Percentiles rank a stretch among this genome's conserved stretches.
Evolutionary conservation across 129 eudicot species (phyloP).

Genomic region (Dittrichia graveolens): DNA sequence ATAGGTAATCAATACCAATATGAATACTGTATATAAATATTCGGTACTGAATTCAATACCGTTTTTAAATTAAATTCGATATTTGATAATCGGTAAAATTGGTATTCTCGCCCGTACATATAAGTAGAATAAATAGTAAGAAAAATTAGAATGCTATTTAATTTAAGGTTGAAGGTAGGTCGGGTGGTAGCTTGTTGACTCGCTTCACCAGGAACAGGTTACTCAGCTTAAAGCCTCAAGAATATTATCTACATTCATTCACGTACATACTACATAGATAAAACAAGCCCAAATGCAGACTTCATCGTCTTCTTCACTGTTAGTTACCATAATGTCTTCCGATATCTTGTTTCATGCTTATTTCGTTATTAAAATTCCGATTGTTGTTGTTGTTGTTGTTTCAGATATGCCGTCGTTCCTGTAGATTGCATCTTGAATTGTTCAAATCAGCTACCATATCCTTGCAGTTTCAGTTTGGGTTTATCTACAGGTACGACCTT

Average conservation of each 20-base stretch:
- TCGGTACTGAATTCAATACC: too few relatives aligned
- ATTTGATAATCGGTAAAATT: too few relatives aligned
- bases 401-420: slow-evolving; percentile 40
- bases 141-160: too few relatives aligned
- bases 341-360: too few relatives aligned
- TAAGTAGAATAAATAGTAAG: too few relatives aligned
- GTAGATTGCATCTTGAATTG: slow-evolving; percentile 33
- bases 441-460: slow-evolving; percentile 33
- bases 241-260: slow-evolving; percentile 24
- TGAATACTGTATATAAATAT: too few relatives aligned
- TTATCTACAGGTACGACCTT: slow-evolving; percentile 38
- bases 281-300: slow-evolving; percentile 32
- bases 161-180: too few relatives aligned
- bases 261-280: too few relatives aligned
- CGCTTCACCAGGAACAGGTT: not conserved
- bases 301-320: slow-evolving; percentile 33
- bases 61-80: too few relatives aligned
- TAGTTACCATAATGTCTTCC: not conserved
- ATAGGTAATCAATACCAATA: too few relatives aligned
- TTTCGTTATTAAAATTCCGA: not conserved
- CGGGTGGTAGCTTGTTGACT: too few relatives aligned
- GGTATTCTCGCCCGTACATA: too few relatives aligned
- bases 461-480: slow-evolving; percentile 31
- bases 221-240: slow-evolving; percentile 17
- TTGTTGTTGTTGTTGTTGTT: slow-evolving; percentile 18